phyloP scores from a whole-genome alignment of 1,139 yeast species.

The Candida freyschussii region DNA sequence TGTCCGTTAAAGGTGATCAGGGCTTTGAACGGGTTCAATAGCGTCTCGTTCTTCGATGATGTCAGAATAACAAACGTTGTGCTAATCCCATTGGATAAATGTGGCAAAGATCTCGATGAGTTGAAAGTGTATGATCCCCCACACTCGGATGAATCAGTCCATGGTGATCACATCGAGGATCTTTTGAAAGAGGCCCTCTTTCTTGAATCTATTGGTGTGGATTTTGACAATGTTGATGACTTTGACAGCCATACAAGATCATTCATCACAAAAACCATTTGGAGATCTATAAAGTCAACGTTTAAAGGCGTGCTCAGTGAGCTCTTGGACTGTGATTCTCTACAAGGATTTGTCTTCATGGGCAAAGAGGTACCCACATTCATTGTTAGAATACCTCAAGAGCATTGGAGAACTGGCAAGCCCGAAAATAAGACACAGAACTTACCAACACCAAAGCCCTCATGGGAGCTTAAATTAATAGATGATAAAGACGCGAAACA shows the following conservation, averaged over 20 bases:
- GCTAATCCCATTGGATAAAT: slow-evolving; percentile 4
- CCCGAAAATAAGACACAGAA: too few species aligned
- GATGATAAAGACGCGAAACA: too few species aligned
- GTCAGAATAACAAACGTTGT: slow-evolving; percentile 6
- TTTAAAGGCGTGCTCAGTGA: slow-evolving; percentile 1
- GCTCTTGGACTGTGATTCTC: neutral
- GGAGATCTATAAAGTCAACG: slow-evolving; percentile 2
- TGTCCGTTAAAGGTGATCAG: slow-evolving; percentile 4
- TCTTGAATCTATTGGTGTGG: slow-evolving; percentile 3
- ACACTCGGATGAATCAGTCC: slow-evolving; percentile 2
- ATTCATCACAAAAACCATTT: slow-evolving; percentile 2
- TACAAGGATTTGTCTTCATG: slow-evolving; percentile 2
- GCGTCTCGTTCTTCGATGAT: slow-evolving; percentile 1
- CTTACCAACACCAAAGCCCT: too few species aligned
- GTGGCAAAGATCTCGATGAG: slow-evolving; percentile 1
- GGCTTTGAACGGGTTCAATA: slow-evolving; percentile 4
- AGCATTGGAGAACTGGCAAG: too few species aligned
- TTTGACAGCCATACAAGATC: slow-evolving; percentile 2
- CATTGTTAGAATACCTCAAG: slow-evolving; percentile 1
- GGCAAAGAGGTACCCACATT: slow-evolving; percentile 1
- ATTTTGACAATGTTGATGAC: neutral
- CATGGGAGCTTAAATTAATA: too few species aligned
- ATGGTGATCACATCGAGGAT: slow-evolving; percentile 2
- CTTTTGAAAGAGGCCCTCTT: neutral
- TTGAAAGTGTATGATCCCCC: slow-evolving; percentile 2